A percentile compares a stretch with the other conserved stretches of the same genome.
These are phyloP conservation scores for Fraxinus angustifolia DNA, from an alignment of 305 asterid species.

Conservation along the genomic window DNA sequence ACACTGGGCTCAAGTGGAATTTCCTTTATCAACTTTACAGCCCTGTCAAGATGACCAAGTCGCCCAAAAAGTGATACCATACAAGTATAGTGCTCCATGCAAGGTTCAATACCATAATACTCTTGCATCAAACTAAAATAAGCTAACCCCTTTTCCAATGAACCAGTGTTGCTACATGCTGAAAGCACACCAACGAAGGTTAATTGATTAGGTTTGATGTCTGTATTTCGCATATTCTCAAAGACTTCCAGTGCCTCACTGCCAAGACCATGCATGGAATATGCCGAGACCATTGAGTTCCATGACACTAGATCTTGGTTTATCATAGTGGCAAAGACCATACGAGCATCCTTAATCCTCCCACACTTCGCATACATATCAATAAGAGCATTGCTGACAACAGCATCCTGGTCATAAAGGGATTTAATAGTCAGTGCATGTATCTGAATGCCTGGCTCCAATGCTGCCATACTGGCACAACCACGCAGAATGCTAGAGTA, in stretches of 20 bases:
- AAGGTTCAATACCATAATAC: conserved; percentile 60
- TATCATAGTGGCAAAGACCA: conserved; percentile 49
- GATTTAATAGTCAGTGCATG: conserved; percentile 64
- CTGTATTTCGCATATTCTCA: conserved; percentile 49
- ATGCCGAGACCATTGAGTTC: conserved; percentile 79
- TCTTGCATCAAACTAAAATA: conserved; percentile 59
- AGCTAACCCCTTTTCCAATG: conserved; percentile 53
- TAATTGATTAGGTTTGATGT: conserved; percentile 50
- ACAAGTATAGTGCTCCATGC: conserved; percentile 81
- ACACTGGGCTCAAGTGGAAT: conserved; percentile 69
- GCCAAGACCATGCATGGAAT: conserved; percentile 86
- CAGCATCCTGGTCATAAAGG: conserved; percentile 46
- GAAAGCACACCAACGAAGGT: conserved; percentile 83
- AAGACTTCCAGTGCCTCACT: conserved; percentile 61
- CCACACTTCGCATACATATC: conserved; percentile 90
- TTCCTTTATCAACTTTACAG: conserved; percentile 60
- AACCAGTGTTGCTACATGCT: conserved; percentile 86
- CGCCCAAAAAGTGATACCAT: conserved; percentile 85
- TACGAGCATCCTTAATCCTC: conserved; percentile 60
- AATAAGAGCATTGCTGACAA: conserved; percentile 76
- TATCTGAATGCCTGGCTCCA: conserved; percentile 73
- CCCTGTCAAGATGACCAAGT: conserved; percentile 68
- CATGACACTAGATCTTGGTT: conserved; percentile 64
- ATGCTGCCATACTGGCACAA: conserved; percentile 70
- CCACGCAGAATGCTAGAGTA: conserved; percentile 80